Percentiles rank a stretch among this genome's conserved stretches.
phyloP scores from a whole-genome alignment of 805 yeast species.

The Pichia cabralensis region DNA sequence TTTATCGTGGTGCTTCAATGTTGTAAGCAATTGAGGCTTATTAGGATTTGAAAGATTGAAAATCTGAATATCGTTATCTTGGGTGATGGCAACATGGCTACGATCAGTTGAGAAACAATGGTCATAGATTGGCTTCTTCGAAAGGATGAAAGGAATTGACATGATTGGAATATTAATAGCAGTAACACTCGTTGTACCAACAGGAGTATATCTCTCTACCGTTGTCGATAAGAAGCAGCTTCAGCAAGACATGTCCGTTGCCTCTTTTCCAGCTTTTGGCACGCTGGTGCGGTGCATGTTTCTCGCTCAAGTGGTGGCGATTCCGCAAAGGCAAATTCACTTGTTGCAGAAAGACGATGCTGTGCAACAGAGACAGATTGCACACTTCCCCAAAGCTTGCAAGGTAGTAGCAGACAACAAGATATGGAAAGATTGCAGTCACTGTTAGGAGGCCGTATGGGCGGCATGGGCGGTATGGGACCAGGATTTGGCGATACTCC shows the following conservation, averaged over 20 bases:
- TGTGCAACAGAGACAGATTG: too few species aligned
- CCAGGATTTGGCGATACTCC: constrained; percentile 46
- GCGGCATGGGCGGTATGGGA: constrained; percentile 22
- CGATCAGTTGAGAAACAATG: constrained; percentile 75
- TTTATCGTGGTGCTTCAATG: constrained; percentile 79
- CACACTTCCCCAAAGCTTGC: too few species aligned
- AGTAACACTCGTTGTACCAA: too few species aligned
- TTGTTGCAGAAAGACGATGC: too few species aligned
- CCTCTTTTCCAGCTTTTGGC: too few species aligned
- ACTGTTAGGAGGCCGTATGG: constrained; percentile 25
- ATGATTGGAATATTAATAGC: too few species aligned
- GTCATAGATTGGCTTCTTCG: constrained; percentile 81
- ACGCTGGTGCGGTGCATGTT: too few species aligned
- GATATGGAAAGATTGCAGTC: constrained; percentile 27
- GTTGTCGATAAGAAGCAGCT: too few species aligned
- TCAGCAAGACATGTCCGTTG: too few species aligned
- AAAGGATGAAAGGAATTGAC: constrained; percentile 49
- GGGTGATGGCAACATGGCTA: constrained; percentile 65
- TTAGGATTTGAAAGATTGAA: constrained; percentile 44
- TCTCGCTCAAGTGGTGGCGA: too few species aligned
- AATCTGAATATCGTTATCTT: constrained; percentile 65
- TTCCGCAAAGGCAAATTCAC: too few species aligned
- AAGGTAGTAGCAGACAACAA: too few species aligned
- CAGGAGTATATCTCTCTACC: constrained; percentile 32
- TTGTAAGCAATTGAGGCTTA: constrained; percentile 54